Evolutionary conservation across 1,284 basidiomycete species (phyloP), one percentile per base, ranked within the genome.

Genomic region (Austroboletus olivaceoglutinosus): DNA sequence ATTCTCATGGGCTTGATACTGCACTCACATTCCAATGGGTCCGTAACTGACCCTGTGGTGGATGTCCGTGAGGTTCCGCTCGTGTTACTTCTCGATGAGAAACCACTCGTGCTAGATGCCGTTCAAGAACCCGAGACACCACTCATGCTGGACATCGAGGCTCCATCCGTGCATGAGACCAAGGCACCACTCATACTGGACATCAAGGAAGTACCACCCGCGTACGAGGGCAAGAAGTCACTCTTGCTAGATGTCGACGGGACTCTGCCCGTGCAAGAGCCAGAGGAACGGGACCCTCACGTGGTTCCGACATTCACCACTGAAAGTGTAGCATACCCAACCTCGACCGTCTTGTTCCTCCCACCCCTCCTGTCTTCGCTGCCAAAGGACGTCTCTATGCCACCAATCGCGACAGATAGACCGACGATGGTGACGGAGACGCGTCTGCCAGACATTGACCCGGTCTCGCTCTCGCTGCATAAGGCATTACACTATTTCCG

Each of bases 401-500:
- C 65, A 9, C 56, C 63, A 5, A 22, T 70, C 34, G 43, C 59
- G 2, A 37, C 62, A 19, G 63, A 70, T 22, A 60, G 69, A 27
- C 72, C 71, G 30, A 76, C 80, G 1, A 65, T 86, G 36, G 69
- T 78, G 18, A 93, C 91, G 10, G 77, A 82, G 57, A 86, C 88
- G 1, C 85, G 83, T 27, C 75, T 95, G 2, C 92, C 93, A 0
- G 73, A 87, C 55, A 93, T 95, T 43, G 90, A 93, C 62, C 81
- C 85, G 0, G 86, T 82, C 3, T 91, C 89, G 2, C 70, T 93
- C n/a, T 86, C 87, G 0, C 73, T 97, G 4, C 93, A 95, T 70
- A 85, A 85, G 64, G 88, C 91, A 0, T 73, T 96, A 34, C 91
- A 95, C 64, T 68, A 75, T 45, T 93, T 96, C 72, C 76, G 64